Conservation (phyloP, 306 rosid species). For the Malus sylvestris region DNA sequence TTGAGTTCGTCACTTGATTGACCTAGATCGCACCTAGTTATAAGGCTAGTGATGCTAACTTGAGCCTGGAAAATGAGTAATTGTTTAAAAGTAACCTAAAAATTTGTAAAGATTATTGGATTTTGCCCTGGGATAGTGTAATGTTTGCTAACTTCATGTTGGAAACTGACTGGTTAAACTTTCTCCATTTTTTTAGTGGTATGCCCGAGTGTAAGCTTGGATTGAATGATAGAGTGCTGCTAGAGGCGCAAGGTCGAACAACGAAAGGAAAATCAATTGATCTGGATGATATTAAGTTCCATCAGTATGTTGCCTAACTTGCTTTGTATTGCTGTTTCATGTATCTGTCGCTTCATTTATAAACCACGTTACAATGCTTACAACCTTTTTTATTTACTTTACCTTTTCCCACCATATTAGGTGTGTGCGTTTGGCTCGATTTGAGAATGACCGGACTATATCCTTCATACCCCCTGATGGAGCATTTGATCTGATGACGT, state of each 20-base stretch:
- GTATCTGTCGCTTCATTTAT: background rate
- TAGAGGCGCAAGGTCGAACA: slow-evolving; percentile 80
- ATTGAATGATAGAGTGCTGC: slow-evolving; percentile 64
- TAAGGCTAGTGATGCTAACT: background rate
- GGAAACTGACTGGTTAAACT: background rate
- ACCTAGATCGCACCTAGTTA: background rate
- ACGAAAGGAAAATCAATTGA: slow-evolving; percentile 79
- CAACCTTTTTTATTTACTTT: background rate
- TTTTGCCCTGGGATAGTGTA: background rate
- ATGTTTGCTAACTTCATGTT: background rate
- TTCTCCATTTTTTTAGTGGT: slow-evolving; percentile 52
- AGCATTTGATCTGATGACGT: slow-evolving; percentile 81
- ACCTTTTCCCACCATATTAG: slow-evolving; percentile 28
- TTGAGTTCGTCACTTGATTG: background rate
- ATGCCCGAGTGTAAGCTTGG: slow-evolving; percentile 94
- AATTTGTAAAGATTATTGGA: background rate
- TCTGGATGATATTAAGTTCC: slow-evolving; percentile 86
- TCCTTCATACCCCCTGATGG: slow-evolving; percentile 90
- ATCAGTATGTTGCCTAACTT: slow-evolving; percentile 52
- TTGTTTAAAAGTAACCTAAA: background rate
- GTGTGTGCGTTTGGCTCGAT: slow-evolving; percentile 93
- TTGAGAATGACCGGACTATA: slow-evolving; percentile 82
- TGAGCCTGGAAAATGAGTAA: background rate
- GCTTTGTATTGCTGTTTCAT: background rate
- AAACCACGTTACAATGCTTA: background rate